Evolutionary conservation across 2,329 filamentous ascomycete genomes (phyloP).

Genomic region (Thielaviopsis euricoi): DNA sequence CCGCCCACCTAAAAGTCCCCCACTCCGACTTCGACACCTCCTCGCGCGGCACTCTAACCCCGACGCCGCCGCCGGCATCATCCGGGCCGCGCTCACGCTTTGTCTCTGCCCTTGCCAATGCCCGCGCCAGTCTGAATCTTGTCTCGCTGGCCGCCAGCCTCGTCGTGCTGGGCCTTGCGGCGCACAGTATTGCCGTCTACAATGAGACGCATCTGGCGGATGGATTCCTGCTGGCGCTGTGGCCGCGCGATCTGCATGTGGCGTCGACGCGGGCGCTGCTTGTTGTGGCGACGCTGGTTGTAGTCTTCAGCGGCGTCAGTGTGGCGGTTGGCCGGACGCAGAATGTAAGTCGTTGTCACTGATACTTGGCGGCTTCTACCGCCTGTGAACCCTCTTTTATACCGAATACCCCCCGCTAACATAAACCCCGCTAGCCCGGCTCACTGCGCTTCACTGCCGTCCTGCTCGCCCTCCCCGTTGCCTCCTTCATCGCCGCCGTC

Average conservation of each 20-base stretch:
- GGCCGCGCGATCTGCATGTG: slow-evolving; percentile 40
- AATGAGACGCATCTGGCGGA: slow-evolving; percentile 32
- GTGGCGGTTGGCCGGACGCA: slow-evolving; percentile 32
- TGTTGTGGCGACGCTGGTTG: slow-evolving; percentile 32
- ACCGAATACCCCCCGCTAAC: slow-evolving; percentile 8
- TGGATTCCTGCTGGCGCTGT: slow-evolving; percentile 35
- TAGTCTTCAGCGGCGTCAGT: slow-evolving; percentile 30
- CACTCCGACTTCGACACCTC: slow-evolving; percentile 33
- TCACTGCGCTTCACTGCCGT: slow-evolving; percentile 20
- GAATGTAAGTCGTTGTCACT: slow-evolving; percentile 29
- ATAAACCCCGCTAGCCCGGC: slow-evolving; percentile 1
- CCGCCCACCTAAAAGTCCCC: slow-evolving; percentile 24
- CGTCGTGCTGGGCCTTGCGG: slow-evolving; percentile 36
- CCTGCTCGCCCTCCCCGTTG: slow-evolving; percentile 37
- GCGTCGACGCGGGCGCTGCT: slow-evolving; percentile 39
- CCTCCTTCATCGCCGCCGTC: slow-evolving; percentile 40
- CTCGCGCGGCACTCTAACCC: slow-evolving; percentile 21
- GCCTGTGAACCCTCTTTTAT: background rate
- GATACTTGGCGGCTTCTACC: too few species aligned
- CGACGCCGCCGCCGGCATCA: slow-evolving; percentile 9
- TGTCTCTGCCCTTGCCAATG: slow-evolving; percentile 21
- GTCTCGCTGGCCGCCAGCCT: slow-evolving; percentile 35
- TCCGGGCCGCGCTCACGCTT: slow-evolving; percentile 15
- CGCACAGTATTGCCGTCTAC: slow-evolving; percentile 37
- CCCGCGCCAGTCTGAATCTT: slow-evolving; percentile 29